These are phyloP conservation scores for Ensete ventricosum DNA, from an alignment of 176 grass and related monocot species.

Conservation along the genomic window DNA sequence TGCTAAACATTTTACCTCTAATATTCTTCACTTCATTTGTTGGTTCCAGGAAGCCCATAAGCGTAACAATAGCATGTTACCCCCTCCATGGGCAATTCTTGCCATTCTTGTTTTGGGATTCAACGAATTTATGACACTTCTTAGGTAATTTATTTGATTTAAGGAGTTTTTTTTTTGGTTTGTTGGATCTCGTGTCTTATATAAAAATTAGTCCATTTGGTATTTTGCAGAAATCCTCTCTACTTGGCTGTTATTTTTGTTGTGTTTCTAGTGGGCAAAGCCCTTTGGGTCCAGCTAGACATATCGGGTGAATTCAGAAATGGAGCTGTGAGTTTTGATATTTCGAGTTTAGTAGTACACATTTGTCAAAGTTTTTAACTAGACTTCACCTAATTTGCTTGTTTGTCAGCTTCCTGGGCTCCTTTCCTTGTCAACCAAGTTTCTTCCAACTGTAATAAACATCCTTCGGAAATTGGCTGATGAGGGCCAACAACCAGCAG, in stretches of 20 bases:
- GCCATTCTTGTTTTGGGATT: conserved; percentile 81
- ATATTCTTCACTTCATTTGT: conserved; percentile 13
- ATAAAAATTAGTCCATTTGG: neutral
- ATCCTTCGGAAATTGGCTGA: conserved; percentile 83
- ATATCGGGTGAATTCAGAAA: conserved; percentile 68
- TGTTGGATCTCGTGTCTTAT: neutral
- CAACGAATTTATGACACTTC: conserved; percentile 87
- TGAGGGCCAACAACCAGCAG: conserved; percentile 43
- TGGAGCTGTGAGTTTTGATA: conserved; percentile 62
- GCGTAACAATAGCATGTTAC: conserved; percentile 89
- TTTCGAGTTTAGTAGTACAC: neutral
- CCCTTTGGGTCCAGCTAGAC: conserved; percentile 84
- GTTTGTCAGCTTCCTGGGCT: conserved; percentile 58
- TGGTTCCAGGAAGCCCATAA: conserved; percentile 73
- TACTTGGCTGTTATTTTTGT: conserved; percentile 76
- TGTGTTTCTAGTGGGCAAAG: conserved; percentile 67
- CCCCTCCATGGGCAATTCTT: conserved; percentile 87
- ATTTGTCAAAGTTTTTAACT: conserved; percentile 1
- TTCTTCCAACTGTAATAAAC: conserved; percentile 89
- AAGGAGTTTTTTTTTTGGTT: neutral
- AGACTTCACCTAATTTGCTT: conserved; percentile 4
- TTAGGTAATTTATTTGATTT: conserved; percentile 43
- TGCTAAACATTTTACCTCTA: neutral
- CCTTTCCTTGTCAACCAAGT: conserved; percentile 84
- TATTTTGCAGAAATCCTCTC: conserved; percentile 51